Conservation (phyloP, 805 yeast genomes). For the Starmerella sp. region DNA sequence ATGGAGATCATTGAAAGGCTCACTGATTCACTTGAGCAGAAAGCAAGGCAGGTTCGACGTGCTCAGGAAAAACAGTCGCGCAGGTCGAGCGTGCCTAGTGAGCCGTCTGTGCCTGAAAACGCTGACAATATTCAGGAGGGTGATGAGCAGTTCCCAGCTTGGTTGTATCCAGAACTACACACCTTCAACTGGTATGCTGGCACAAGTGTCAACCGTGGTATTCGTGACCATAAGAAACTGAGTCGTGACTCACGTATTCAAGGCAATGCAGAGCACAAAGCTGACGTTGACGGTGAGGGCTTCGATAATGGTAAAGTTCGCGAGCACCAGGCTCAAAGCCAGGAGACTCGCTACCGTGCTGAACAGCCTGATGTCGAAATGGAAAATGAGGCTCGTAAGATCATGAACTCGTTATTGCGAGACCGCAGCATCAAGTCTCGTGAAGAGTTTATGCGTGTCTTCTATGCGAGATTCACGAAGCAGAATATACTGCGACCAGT, state of each 20-base stretch:
- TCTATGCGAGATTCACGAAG: constrained; percentile 21
- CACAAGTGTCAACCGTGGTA: constrained; percentile 62
- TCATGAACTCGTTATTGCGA: constrained; percentile 16
- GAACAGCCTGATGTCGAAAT: constrained; percentile 23
- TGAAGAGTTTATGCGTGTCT: constrained; percentile 25
- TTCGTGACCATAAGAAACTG: constrained; percentile 68
- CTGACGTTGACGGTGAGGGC: constrained; percentile 72
- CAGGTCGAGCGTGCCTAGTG: background rate
- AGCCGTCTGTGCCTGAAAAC: background rate
- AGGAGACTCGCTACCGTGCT: constrained; percentile 1
- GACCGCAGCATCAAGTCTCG: constrained; percentile 17
- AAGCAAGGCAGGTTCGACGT: background rate
- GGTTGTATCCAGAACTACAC: constrained; percentile 26
- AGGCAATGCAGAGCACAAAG: constrained; percentile 49
- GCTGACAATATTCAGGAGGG: background rate
- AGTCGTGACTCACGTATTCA: constrained; percentile 76
- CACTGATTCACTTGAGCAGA: constrained; percentile 11
- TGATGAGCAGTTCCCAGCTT: constrained; percentile 13
- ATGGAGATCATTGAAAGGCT: constrained; percentile 22
- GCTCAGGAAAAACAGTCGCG: background rate
- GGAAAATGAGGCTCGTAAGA: constrained; percentile 24
- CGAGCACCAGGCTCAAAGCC: constrained; percentile 29
- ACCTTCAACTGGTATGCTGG: constrained; percentile 85
- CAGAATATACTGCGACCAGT: constrained; percentile 18
- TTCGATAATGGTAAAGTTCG: constrained; percentile 46